Percentiles rank a stretch among this genome's conserved stretches.
Evolutionary conservation across 805 yeast genomes (phyloP).

Genomic region (Diddensiella santjacobensis): DNA sequence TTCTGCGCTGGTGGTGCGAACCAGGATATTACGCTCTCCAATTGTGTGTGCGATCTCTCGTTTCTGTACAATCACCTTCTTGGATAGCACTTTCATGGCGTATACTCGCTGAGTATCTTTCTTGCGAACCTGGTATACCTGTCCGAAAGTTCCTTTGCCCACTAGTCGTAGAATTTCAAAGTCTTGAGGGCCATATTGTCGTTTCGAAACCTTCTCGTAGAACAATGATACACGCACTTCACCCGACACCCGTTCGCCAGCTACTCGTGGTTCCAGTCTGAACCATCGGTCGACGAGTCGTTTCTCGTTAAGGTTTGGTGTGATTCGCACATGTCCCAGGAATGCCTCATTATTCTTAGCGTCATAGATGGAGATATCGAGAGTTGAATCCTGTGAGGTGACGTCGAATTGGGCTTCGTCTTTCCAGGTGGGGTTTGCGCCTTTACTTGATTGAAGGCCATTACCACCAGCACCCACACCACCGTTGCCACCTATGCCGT

Average conservation of each 20-base stretch:
- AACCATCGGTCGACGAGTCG: slow-evolving; percentile 61
- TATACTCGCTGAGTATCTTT: slow-evolving; percentile 84
- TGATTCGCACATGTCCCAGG: slow-evolving; percentile 75
- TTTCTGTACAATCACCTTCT: slow-evolving; percentile 92
- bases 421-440: slow-evolving; percentile 77
- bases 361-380: slow-evolving; percentile 90
- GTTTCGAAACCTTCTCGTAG: slow-evolving; percentile 64
- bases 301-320: slow-evolving; percentile 47
- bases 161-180: slow-evolving; percentile 85
- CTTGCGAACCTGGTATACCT: slow-evolving; percentile 93
- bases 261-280: slow-evolving; percentile 63
- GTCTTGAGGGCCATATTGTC: slow-evolving; percentile 82
- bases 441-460: slow-evolving; percentile 13
- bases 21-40: slow-evolving; percentile 93
- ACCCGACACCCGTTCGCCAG: slow-evolving; percentile 75
- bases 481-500: neutral
- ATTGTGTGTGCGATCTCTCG: slow-evolving; percentile 98
- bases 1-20: slow-evolving; percentile 82
- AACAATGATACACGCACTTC: slow-evolving; percentile 71
- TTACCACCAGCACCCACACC: neutral
- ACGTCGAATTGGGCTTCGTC: slow-evolving; percentile 93
- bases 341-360: slow-evolving; percentile 76
- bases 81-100: slow-evolving; percentile 95
- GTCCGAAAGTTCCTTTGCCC: slow-evolving; percentile 98
- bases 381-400: slow-evolving; percentile 63